These are phyloP conservation scores for Raphanus sativus DNA, from an alignment of 345 rosid genomes.

Conservation along the genomic window DNA sequence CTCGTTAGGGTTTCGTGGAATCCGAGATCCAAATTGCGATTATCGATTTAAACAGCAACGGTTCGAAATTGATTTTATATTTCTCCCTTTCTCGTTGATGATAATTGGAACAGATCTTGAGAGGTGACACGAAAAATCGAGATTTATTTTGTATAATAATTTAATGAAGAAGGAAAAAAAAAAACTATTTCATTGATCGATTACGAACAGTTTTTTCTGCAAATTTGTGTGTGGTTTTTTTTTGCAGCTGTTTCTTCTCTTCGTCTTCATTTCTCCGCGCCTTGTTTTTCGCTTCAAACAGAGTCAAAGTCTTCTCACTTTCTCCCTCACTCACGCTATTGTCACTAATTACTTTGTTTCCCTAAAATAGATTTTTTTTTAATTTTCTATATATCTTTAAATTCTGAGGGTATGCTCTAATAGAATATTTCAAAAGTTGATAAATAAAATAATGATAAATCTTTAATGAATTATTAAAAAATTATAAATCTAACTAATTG, in stretches of 20 bases:
- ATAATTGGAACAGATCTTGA: background rate
- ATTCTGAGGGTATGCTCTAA: too few species aligned
- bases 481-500: too few species aligned
- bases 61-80: background rate
- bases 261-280: constrained; percentile 55
- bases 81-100: background rate
- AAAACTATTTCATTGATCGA: background rate
- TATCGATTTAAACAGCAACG: too few species aligned
- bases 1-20: constrained; percentile 31
- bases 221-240: background rate
- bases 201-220: background rate
- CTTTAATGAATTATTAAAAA: too few species aligned
- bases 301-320: constrained; percentile 41
- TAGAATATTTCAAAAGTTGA: background rate
- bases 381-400: too few species aligned
- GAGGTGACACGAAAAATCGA: background rate
- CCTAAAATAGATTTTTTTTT: too few species aligned
- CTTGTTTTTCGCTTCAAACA: constrained; percentile 60
- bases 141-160: background rate
- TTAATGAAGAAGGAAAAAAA: background rate
- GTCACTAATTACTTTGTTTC: background rate
- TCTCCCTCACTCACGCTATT: constrained; percentile 30
- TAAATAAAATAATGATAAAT: too few species aligned
- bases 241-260: background rate
- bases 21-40: constrained; percentile 21